Conservation (phyloP, 352 stramenopile species). For the Plasmopara halstedii region DNA sequence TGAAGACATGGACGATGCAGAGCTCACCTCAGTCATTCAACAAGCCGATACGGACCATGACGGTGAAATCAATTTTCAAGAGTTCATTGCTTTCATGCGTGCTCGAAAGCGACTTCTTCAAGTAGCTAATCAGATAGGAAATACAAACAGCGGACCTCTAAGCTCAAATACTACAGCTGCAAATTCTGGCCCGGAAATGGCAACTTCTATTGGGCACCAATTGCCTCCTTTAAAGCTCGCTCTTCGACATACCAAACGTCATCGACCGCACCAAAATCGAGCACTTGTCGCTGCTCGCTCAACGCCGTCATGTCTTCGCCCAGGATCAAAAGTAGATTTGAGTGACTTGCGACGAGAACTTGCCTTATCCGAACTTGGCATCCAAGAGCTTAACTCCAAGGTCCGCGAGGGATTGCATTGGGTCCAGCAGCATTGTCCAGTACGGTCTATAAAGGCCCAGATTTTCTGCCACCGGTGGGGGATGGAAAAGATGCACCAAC, state of each 20-base stretch:
- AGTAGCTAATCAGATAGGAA: slow-evolving; percentile 61
- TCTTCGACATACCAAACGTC: slow-evolving; percentile 36
- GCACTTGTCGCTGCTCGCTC: slow-evolving; percentile 31
- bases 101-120: slow-evolving; percentile 64
- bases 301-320: slow-evolving; percentile 52
- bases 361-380: slow-evolving; percentile 64
- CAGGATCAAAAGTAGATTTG: slow-evolving; percentile 37
- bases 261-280: slow-evolving; percentile 35
- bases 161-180: slow-evolving; percentile 2
- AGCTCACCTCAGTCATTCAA: slow-evolving; percentile 53
- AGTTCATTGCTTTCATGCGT: slow-evolving; percentile 76
- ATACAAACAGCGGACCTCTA: slow-evolving; percentile 26
- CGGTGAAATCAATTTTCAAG: slow-evolving; percentile 69
- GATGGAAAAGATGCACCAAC: slow-evolving; percentile 70
- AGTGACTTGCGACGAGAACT: slow-evolving; percentile 64
- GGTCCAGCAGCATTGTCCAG: slow-evolving; percentile 79
- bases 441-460: slow-evolving; percentile 72
- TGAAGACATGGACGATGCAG: slow-evolving; percentile 69
- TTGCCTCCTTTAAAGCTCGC: slow-evolving; percentile 59
- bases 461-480: slow-evolving; percentile 83
- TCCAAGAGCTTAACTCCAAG: slow-evolving; percentile 64
- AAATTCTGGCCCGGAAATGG: neutral
- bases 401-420: slow-evolving; percentile 79
- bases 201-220: slow-evolving; percentile 8
- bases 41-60: slow-evolving; percentile 68